Conservation (phyloP, 2,329 filamentous ascomycete species). For the Didymella exigua region DNA sequence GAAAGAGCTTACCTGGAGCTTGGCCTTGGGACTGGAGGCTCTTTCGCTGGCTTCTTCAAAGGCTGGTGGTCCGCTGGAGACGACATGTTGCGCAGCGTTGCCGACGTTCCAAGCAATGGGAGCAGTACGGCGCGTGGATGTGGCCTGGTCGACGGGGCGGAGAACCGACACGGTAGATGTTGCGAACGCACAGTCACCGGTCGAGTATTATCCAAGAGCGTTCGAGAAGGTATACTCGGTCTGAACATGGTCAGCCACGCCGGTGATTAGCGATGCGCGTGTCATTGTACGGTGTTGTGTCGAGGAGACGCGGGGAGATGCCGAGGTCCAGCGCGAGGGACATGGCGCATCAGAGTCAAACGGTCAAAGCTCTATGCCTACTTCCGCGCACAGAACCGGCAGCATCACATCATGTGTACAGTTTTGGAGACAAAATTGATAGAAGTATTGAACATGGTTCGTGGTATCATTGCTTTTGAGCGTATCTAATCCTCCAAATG, state of each 20-base stretch:
- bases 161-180: background rate
- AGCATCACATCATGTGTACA: constrained; percentile 1
- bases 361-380: background rate
- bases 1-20: constrained; percentile 62
- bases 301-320: constrained; percentile 35
- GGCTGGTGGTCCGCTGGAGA: constrained; percentile 40
- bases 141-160: background rate
- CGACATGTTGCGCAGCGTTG: constrained; percentile 35
- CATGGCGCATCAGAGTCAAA: background rate
- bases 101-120: background rate
- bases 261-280: constrained; percentile 18
- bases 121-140: background rate
- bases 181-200: background rate
- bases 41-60: constrained; percentile 41
- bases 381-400: constrained; percentile 1
- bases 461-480: constrained; percentile 48
- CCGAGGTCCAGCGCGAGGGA: constrained; percentile 35
- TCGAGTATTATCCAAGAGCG: constrained; percentile 18
- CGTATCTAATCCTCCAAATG: constrained; percentile 30
- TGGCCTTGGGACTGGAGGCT: constrained; percentile 60
- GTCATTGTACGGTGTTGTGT: constrained; percentile 26
- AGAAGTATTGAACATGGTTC: constrained; percentile 24
- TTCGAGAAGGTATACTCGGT: constrained; percentile 13
- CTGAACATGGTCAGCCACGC: constrained; percentile 36
- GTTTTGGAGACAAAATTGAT: background rate